phyloP scores from a whole-genome alignment of 768 basidiomycete genomes.

The Suillus ampliporus region DNA sequence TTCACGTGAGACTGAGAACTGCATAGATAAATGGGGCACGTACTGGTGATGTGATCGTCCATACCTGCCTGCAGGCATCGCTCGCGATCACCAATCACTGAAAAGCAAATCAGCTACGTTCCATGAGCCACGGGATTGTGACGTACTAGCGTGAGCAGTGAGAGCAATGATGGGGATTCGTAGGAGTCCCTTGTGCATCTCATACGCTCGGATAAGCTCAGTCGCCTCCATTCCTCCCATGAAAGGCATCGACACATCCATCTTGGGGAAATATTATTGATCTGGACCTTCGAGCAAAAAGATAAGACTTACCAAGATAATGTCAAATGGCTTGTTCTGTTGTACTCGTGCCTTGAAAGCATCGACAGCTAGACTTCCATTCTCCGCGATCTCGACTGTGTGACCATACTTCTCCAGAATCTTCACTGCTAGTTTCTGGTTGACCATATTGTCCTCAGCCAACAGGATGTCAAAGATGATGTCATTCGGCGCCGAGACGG shows the following conservation, averaged over 20 bases:
- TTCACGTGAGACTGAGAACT: conserved; percentile 9
- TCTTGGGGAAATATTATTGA: conserved; percentile 50
- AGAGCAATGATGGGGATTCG: conserved; percentile 94
- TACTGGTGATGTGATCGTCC: conserved; percentile 87
- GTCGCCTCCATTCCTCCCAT: conserved; percentile 99
- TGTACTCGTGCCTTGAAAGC: conserved; percentile 82
- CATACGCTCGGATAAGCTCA: conserved; percentile 85
- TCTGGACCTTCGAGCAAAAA: conserved; percentile 4
- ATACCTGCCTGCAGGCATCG: conserved; percentile 78
- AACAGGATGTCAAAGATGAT: conserved; percentile 90
- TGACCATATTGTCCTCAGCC: conserved; percentile 96
- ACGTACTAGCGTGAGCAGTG: conserved; percentile 95
- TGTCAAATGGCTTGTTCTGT: conserved; percentile 81
- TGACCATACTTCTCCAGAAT: conserved; percentile 97
- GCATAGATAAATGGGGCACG: conserved; percentile 30
- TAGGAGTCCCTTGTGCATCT: conserved; percentile 69
- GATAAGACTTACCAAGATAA: conserved; percentile 75
- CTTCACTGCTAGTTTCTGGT: conserved; percentile 96
- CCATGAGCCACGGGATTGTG: not conserved
- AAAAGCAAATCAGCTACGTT: conserved; percentile 17
- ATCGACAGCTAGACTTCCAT: conserved; percentile 92
- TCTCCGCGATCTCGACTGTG: conserved; percentile 95
- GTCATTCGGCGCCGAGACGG: conserved; percentile 85
- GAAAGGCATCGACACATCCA: conserved; percentile 98
- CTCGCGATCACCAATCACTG: conserved; percentile 90